Percentiles rank a stretch among this genome's conserved stretches.
These are phyloP conservation scores for Sclerotinia spermophila DNA, from an alignment of 2,329 filamentous ascomycete genomes.

Conservation along the genomic window DNA sequence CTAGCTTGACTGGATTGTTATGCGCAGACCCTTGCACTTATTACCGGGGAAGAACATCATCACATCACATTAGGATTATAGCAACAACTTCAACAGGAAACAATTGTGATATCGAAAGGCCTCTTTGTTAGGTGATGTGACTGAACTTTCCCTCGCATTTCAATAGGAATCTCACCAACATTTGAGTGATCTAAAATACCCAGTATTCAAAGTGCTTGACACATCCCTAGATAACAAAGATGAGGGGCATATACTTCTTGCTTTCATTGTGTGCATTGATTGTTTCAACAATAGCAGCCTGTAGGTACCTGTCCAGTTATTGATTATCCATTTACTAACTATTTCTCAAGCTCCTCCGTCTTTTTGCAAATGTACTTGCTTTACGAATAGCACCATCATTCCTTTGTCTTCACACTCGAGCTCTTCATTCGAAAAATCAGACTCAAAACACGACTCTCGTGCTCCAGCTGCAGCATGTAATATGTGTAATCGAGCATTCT, in stretches of 20 bases:
- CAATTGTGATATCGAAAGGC: neutral
- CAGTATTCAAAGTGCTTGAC: neutral
- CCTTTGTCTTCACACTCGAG: conserved; percentile 44
- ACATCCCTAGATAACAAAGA: neutral
- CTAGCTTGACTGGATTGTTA: conserved; percentile 19
- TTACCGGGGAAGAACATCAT: conserved; percentile 5
- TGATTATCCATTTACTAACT: conserved; percentile 26
- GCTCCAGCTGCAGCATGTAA: conserved; percentile 49
- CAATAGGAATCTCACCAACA: neutral
- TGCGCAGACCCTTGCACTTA: neutral
- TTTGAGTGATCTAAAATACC: neutral
- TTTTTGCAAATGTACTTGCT: conserved; percentile 69
- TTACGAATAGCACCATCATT: conserved; percentile 66
- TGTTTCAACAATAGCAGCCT: conserved; percentile 28
- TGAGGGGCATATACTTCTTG: conserved; percentile 12
- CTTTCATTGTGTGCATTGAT: conserved; percentile 26
- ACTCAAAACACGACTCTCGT: conserved; percentile 26
- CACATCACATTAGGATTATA: neutral
- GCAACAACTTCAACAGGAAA: neutral
- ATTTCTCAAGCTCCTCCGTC: conserved; percentile 52
- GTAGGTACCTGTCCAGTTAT: conserved; percentile 26
- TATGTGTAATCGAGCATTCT: conserved; percentile 63
- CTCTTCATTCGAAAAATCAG: conserved; percentile 24
- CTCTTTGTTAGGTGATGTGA: neutral
- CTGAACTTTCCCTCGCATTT: neutral